Evolutionary conservation across 139 green algal species (phyloP), one percentile per base, ranked within the genome.

Genomic region (Ostreobium quekettii): DNA sequence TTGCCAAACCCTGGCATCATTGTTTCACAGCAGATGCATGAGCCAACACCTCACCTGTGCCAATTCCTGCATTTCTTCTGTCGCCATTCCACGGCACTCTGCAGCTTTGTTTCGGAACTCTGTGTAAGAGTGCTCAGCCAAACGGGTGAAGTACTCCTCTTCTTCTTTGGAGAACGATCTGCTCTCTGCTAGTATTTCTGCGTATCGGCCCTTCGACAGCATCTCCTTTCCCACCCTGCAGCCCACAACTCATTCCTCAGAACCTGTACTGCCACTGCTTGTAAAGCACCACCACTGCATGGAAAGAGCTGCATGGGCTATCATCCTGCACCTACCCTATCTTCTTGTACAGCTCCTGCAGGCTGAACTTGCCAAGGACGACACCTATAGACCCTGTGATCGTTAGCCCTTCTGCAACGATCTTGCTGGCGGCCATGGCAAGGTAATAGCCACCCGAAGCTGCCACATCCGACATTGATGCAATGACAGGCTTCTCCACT

Each of bases 401-500:
- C 19, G 93, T 98, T 8, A 96, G 77, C 1, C 75, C 58, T 79
- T 96, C 80, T 24, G 93, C 93, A 24, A 98, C 84, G 28, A 98
- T 90, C 57, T 61, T 60, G 64, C 65, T 67, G 71, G 76, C 74
- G 15, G 57, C 89, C 93, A 97, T 97, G 42, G 81, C 72, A 78
- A 98, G 90, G 83, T 98, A 98, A 78, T 97, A 98, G 4, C 92
- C 92, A 0, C 90, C 93, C 33, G 76, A 90, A 7, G 93, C 93
- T 8, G 93, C 93, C 35, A 98, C 90, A 64, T 98, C 93, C 1
- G 69, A 80, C 93, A 98, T 98, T 64, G 67, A 87, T 8, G 91
- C 93, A 26, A 98, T 78, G 4, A 98, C 87, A 1, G 92, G 93
- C 80, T 98, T 98, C 73, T 86, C 78, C 46, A 78, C 70, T 3